Evolutionary conservation across 495 filamentous ascomycete species (phyloP).

Genomic region (Bryoglossum gracile): DNA sequence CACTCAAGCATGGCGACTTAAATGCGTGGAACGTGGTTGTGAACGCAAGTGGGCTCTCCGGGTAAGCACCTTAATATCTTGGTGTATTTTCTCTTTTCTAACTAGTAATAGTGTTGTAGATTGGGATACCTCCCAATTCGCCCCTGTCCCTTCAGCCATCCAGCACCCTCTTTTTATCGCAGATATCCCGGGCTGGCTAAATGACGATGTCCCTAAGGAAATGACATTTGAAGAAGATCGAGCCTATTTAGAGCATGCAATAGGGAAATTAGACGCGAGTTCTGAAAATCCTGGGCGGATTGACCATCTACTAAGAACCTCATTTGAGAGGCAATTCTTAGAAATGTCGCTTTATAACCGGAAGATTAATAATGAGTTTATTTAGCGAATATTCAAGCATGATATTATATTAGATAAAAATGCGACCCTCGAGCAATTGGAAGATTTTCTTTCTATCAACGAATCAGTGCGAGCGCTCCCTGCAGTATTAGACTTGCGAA

Average conservation of each 20-base stretch:
- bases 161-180: background rate
- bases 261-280: constrained; percentile 1
- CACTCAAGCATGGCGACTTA: background rate
- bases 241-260: background rate
- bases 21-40: background rate
- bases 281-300: background rate
- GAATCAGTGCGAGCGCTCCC: background rate
- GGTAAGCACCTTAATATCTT: background rate
- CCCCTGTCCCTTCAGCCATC: background rate
- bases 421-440: background rate
- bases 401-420: background rate
- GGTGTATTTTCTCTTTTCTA: background rate
- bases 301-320: background rate
- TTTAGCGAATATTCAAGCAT: background rate
- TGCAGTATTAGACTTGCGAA: background rate
- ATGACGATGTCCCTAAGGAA: background rate
- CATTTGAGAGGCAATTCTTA: constrained; percentile 2
- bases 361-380: background rate
- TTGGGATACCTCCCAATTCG: background rate
- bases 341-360: background rate
- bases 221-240: constrained; percentile 1
- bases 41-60: background rate
- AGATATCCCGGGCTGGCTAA: background rate
- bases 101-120: constrained; percentile 1
- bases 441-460: background rate